These are phyloP conservation scores for Trematosphaeria pertusa DNA, from an alignment of 2,329 filamentous ascomycete species.

Conservation along the genomic window DNA sequence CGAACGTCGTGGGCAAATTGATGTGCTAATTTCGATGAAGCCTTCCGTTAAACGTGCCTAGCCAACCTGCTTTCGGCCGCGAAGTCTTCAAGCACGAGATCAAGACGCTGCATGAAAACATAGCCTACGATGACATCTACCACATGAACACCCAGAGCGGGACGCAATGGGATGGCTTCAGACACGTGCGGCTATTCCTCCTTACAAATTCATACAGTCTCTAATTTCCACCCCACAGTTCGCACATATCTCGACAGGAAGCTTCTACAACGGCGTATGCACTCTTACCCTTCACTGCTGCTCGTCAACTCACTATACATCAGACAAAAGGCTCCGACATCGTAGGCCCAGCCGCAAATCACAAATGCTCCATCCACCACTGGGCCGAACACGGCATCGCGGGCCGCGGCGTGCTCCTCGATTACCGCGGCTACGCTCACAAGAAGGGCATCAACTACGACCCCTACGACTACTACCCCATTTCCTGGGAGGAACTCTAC, in stretches of 20 bases:
- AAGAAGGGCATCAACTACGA: constrained; percentile 53
- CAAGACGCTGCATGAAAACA: constrained; percentile 48
- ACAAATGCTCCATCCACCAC: constrained; percentile 55
- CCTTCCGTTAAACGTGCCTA: constrained; percentile 60
- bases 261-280: constrained; percentile 50
- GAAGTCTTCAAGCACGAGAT: constrained; percentile 63
- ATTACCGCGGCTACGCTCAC: constrained; percentile 52
- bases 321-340: constrained; percentile 52
- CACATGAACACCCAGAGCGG: constrained; percentile 53
- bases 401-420: constrained; percentile 53
- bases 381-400: constrained; percentile 56
- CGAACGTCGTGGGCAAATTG: too few species aligned
- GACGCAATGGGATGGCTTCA: constrained; percentile 56
- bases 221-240: constrained; percentile 30
- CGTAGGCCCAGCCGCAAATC: constrained; percentile 47
- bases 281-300: not conserved
- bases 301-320: not conserved
- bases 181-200: constrained; percentile 36
- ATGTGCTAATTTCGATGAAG: constrained; percentile 36
- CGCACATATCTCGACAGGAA: constrained; percentile 46
- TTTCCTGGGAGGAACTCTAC: constrained; percentile 58
- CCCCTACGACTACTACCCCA: constrained; percentile 51
- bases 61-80: constrained; percentile 61
- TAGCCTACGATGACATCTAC: constrained; percentile 53
- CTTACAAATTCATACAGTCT: not conserved